Conservation (phyloP, 2,329 filamentous ascomycete genomes). For the Microsporum ferrugineum region DNA sequence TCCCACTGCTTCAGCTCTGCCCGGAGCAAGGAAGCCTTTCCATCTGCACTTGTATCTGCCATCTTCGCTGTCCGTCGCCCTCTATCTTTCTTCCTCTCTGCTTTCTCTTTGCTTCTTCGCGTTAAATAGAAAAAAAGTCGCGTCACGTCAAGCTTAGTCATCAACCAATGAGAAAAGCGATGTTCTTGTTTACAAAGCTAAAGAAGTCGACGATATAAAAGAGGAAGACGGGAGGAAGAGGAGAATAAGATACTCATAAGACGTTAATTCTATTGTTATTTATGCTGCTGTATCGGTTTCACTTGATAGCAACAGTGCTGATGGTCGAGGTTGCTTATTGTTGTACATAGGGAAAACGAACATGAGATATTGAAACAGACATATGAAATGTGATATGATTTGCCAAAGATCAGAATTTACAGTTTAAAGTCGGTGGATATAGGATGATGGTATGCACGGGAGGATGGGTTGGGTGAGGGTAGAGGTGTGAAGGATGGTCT, state of each 20-base stretch:
- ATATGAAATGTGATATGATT: background rate
- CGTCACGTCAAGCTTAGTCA: background rate
- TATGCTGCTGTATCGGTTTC: background rate
- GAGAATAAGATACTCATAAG: background rate
- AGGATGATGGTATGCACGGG: background rate
- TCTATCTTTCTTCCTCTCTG: background rate
- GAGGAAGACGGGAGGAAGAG: background rate
- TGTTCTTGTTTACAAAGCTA: background rate
- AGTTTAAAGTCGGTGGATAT: background rate
- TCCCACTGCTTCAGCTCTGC: constrained; percentile 40
- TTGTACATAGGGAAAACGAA: background rate
- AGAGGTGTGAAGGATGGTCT: background rate
- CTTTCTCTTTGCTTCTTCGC: background rate
- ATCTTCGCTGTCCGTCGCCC: background rate
- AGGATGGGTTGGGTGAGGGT: background rate
- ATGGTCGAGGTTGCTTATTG: background rate
- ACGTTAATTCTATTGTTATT: constrained; percentile 1
- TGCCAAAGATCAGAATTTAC: constrained; percentile 1
- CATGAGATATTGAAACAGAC: background rate
- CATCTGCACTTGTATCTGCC: background rate
- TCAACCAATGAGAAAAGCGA: background rate
- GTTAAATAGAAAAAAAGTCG: background rate
- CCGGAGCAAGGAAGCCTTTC: constrained; percentile 27
- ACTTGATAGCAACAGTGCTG: background rate
- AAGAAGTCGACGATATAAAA: background rate